Evolutionary conservation across 1,139 yeast species (phyloP).

Genomic region (Saccharomyces hybrid): DNA sequence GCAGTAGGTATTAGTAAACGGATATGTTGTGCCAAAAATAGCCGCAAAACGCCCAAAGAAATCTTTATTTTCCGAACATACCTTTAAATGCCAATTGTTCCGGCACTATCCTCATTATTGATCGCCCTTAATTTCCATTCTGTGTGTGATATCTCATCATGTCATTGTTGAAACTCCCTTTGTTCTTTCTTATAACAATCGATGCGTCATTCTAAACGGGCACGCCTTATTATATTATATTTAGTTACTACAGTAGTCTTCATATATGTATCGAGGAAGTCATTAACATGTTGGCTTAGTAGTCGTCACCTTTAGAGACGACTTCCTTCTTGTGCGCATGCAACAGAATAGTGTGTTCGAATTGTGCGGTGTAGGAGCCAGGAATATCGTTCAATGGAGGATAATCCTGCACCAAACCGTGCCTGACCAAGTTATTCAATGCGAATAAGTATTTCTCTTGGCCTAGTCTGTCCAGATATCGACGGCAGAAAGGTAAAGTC

Average conservation of each 20-base stretch:
- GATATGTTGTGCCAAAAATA: neutral
- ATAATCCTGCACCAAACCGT: constrained; percentile 84
- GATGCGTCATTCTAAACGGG: neutral
- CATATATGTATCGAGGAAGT: neutral
- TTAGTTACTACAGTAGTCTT: neutral
- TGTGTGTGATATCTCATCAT: neutral
- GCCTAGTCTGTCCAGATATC: constrained; percentile 86
- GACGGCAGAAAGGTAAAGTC: constrained; percentile 91
- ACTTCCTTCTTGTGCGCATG: constrained; percentile 93
- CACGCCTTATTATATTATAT: neutral
- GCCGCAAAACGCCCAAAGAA: too few relatives aligned
- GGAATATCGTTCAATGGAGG: constrained; percentile 87
- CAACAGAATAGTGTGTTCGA: constrained; percentile 83
- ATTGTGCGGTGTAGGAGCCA: constrained; percentile 94
- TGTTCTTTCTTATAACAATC: neutral
- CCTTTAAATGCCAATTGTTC: neutral
- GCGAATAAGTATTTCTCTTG: constrained; percentile 88
- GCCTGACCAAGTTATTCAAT: constrained; percentile 72
- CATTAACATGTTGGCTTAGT: constrained; percentile 32
- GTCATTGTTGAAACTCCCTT: neutral
- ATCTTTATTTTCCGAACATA: neutral
- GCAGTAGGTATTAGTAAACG: constrained; percentile 2
- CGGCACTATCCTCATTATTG: neutral
- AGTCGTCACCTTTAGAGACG: constrained; percentile 91
- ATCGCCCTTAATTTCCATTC: neutral